A percentile compares a stretch with the other conserved stretches of the same genome.
phyloP scores from a whole-genome alignment of 768 basidiomycete species.

The Russula emetica region DNA sequence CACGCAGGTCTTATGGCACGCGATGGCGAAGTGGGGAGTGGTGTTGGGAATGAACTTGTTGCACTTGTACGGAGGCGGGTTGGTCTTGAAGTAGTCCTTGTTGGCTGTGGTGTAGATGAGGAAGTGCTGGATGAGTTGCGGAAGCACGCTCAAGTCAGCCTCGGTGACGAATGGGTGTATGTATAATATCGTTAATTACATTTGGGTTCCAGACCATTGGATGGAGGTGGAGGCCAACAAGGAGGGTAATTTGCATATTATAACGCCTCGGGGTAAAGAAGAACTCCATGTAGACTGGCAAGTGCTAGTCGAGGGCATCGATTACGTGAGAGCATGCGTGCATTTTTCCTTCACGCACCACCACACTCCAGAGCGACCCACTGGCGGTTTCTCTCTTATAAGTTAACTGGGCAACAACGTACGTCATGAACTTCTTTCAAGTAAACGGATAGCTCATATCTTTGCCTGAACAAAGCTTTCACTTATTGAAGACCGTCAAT shows the following conservation, averaged over 20 bases:
- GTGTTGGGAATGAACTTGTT: conserved; percentile 11
- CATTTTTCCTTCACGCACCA: background rate
- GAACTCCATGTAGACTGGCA: too few species aligned
- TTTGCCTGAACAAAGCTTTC: background rate
- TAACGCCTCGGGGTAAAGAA: too few species aligned
- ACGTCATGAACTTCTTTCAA: background rate
- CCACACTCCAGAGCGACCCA: background rate
- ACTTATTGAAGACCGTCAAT: background rate
- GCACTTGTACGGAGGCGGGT: conserved; percentile 6
- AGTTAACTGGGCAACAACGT: too few species aligned
- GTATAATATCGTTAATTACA: too few species aligned
- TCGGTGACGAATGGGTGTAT: conserved; percentile 23
- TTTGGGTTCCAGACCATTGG: too few species aligned
- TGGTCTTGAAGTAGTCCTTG: conserved; percentile 12
- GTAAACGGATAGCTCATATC: background rate
- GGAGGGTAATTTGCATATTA: too few species aligned
- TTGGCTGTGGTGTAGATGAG: conserved; percentile 14
- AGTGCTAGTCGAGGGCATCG: background rate
- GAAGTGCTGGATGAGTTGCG: conserved; percentile 7
- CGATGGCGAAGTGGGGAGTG: background rate
- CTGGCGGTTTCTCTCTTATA: background rate
- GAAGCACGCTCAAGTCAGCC: conserved; percentile 8
- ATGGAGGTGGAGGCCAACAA: too few species aligned
- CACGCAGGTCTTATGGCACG: background rate
- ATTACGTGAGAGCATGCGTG: background rate